A percentile compares a stretch with the other conserved stretches of the same genome.
Conservation (phyloP, 192 early-diverging fungal genomes). For the Mycoemilia scoparia region DNA sequence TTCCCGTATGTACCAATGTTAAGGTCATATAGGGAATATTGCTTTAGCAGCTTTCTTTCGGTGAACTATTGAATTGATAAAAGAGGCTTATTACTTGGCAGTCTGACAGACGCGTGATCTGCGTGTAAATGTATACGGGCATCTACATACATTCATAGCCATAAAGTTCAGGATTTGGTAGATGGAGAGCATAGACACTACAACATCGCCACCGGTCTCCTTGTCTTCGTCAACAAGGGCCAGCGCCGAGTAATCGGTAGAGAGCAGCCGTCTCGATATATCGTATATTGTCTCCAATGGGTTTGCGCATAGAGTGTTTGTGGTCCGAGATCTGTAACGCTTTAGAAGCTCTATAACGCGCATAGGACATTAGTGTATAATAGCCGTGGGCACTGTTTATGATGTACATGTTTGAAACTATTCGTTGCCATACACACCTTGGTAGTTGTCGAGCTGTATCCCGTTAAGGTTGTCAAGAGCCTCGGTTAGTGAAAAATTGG, state of each 20-base stretch:
- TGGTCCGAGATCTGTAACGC: conserved; percentile 26
- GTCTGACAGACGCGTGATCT: no score
- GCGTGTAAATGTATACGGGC: no score
- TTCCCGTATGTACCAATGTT: conserved; percentile 77
- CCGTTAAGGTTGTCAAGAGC: conserved; percentile 79
- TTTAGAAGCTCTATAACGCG: conserved; percentile 16
- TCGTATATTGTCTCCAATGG: conserved; percentile 76
- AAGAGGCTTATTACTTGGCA: not conserved
- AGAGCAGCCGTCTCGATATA: conserved; percentile 57
- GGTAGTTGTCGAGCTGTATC: conserved; percentile 26
- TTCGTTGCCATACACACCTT: not conserved
- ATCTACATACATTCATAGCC: conserved; percentile 66
- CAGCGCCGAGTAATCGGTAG: conserved; percentile 70
- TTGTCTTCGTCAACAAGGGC: conserved; percentile 72
- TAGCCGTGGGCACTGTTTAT: no score
- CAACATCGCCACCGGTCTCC: conserved; percentile 56
- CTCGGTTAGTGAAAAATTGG: conserved; percentile 51
- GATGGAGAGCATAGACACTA: conserved; percentile 81
- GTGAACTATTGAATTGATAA: conserved; percentile 27
- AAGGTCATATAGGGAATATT: conserved; percentile 52
- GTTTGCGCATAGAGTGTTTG: conserved; percentile 53
- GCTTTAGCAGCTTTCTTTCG: conserved; percentile 38
- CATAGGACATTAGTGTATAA: no score
- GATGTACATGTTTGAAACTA: no score
- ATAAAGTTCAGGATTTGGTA: conserved; percentile 78